Evolutionary conservation across 1,284 basidiomycete genomes (phyloP).

Genomic region (Kwoniella shivajii): DNA sequence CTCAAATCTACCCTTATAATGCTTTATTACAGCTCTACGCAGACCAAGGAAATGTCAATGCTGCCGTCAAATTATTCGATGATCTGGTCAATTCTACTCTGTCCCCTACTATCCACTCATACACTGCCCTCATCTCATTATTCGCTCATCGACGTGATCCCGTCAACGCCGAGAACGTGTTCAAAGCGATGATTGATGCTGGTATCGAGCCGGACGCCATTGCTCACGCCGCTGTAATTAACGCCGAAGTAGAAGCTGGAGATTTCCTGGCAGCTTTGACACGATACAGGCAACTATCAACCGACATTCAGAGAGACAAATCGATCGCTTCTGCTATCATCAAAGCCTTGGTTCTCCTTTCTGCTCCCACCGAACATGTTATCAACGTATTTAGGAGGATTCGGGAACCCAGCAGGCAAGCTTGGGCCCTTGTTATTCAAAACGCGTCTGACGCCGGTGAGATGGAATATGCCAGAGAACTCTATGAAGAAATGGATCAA

Average conservation of each 20-base stretch:
- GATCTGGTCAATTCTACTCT: constrained; percentile 63
- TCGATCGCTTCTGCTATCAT: constrained; percentile 73
- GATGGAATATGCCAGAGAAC: constrained; percentile 67
- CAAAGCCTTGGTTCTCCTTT: constrained; percentile 80
- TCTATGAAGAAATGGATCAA: constrained; percentile 70
- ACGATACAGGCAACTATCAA: constrained; percentile 29
- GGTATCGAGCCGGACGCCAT: constrained; percentile 66
- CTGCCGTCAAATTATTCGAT: constrained; percentile 63
- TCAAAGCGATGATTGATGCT: constrained; percentile 56
- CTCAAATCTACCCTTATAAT: constrained; percentile 47
- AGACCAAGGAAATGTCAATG: constrained; percentile 61
- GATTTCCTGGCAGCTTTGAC: constrained; percentile 58
- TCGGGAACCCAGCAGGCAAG: constrained; percentile 63
- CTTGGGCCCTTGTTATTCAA: constrained; percentile 78
- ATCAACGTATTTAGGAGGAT: constrained; percentile 65
- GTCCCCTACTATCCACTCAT: constrained; percentile 62
- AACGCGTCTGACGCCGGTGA: constrained; percentile 76
- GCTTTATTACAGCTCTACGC: constrained; percentile 67
- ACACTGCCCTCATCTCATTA: constrained; percentile 70
- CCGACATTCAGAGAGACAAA: constrained; percentile 55
- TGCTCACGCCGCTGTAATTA: constrained; percentile 74
- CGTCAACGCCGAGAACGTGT: constrained; percentile 67
- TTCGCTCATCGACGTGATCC: constrained; percentile 70
- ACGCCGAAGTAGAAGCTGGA: constrained; percentile 79
- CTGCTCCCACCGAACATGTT: constrained; percentile 72